Evolutionary conservation across 352 stramenopile species (phyloP).

Genomic region (Globisporangium takayamanum): DNA sequence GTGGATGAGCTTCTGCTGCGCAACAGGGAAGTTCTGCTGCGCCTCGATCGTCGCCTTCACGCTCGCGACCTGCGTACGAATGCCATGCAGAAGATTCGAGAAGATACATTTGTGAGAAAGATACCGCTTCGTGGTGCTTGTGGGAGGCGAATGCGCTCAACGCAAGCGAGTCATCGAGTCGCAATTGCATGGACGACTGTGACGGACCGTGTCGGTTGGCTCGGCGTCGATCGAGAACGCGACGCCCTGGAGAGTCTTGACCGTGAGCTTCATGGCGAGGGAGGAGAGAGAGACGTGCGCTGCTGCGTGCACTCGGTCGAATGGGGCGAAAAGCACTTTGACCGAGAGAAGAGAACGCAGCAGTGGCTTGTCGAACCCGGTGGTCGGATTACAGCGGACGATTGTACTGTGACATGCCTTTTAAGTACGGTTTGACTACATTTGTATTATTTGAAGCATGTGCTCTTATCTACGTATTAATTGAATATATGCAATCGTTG

Average conservation of each 20-base stretch:
- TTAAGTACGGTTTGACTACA: too few species aligned
- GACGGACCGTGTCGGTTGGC: conserved; percentile 54
- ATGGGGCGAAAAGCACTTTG: conserved; percentile 6
- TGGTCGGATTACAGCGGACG: background rate
- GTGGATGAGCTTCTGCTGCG: conserved; percentile 84
- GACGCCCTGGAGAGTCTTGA: conserved; percentile 85
- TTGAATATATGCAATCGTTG: too few species aligned
- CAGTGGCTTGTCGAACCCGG: too few species aligned
- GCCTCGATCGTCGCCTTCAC: conserved; percentile 82
- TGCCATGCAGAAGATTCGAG: conserved; percentile 2
- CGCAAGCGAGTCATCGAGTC: background rate
- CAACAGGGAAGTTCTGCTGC: conserved; percentile 58
- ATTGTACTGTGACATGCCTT: background rate
- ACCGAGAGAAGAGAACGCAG: too few species aligned
- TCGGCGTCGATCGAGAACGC: conserved; percentile 72
- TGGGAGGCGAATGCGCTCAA: background rate
- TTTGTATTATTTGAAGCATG: too few species aligned
- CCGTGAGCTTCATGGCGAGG: conserved; percentile 74
- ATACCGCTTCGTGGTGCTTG: background rate
- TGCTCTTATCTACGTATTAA: too few species aligned
- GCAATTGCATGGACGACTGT: background rate
- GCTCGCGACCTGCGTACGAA: conserved; percentile 39
- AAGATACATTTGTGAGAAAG: conserved; percentile 7
- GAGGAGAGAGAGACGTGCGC: background rate
- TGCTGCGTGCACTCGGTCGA: background rate